Base-by-base conservation (phyloP, 441 rosid genomes). In the Populus tomentosa region DNA sequence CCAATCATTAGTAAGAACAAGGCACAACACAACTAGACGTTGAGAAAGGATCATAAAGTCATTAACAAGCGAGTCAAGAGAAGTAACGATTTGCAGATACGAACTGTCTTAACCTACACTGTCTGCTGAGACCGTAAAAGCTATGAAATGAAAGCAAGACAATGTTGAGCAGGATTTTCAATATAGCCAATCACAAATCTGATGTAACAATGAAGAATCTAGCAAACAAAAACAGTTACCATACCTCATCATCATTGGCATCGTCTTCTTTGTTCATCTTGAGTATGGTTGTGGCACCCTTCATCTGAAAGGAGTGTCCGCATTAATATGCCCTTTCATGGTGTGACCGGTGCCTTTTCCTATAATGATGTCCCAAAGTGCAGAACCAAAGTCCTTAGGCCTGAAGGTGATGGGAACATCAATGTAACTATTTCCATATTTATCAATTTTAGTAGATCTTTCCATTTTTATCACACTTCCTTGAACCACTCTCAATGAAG, bases 351-450 rank as follows among this genome's bases (percentile, higher is more conserved):
- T 94, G 63, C 98, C 98, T 84, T 78, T 95, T 67, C 99, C 99
- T 74, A 94, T 88, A 24, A 95, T 94, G 95, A 95, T 89, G 84
- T 95, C 99, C 99, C 99, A 95, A 23, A 95, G 88, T 2, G 98
- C 95, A 18, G 97, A 92, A 74, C 99, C 97, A 75, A 91, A 91
- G 72, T 95, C 99, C 87, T 94, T 94, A 40, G 99, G 99, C 85
- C 85, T 86, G 80, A 95, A 95, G 53, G 91, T 85, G 76, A 95
- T 87, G 1, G 98, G 99, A 53, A 95, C 70, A n/a, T 91, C 91
- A n/a, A 95, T 59, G 56, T 70, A 62, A 30, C 79, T 80, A 5
- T 87, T 84, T 67, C 94, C 99, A 10, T 91, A 89, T 79, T 94
- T 95, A 0, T 80, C 93, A 35, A 95, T 79, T 80, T 83, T 95